A percentile compares a stretch with the other conserved stretches of the same genome.
phyloP scores from a whole-genome alignment of 1,284 basidiomycete genomes.

The Pseudozyma pruni region DNA sequence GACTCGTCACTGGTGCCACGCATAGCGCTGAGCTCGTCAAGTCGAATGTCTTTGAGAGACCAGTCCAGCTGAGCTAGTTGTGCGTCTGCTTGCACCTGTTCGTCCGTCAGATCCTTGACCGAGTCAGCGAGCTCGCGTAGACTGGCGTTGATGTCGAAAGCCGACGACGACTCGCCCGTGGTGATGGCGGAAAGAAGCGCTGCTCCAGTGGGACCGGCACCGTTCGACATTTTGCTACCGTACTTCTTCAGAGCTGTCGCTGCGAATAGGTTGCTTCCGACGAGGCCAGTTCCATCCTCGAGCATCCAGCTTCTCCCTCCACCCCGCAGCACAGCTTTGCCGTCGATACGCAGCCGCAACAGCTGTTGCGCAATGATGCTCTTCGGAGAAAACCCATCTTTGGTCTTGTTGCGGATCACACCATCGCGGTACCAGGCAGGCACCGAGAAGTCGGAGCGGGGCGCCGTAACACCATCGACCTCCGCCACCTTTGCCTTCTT shows the following conservation, averaged over 20 bases:
- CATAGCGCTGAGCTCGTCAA: conserved; percentile 29
- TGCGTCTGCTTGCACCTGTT: conserved; percentile 20
- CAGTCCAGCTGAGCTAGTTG: conserved; percentile 59
- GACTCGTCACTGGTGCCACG: conserved; percentile 9
- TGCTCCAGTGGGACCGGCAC: conserved; percentile 29
- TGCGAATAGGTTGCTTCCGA: conserved; percentile 40
- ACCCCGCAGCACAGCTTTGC: conserved; percentile 29
- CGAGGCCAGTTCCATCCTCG: conserved; percentile 34
- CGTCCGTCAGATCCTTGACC: conserved; percentile 14
- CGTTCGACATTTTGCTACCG: conserved; percentile 29
- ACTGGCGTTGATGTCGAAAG: conserved; percentile 14
- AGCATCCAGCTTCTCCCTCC: conserved; percentile 32
- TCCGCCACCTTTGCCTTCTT: conserved; percentile 68
- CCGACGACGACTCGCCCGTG: conserved; percentile 11
- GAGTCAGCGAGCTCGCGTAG: conserved; percentile 42
- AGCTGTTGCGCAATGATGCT: conserved; percentile 46
- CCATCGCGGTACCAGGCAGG: conserved; percentile 59
- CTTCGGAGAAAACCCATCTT: conserved; percentile 30
- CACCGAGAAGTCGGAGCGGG: conserved; percentile 24
- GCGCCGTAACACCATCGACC: conserved; percentile 2
- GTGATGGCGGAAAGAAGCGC: conserved; percentile 28
- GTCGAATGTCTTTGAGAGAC: conserved; percentile 40
- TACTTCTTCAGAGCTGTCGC: conserved; percentile 38
- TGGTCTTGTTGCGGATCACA: conserved; percentile 45
- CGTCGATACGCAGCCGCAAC: conserved; percentile 44